These are phyloP conservation scores for Aphanocladium album DNA, from an alignment of 2,329 filamentous ascomycete species.

Conservation along the genomic window DNA sequence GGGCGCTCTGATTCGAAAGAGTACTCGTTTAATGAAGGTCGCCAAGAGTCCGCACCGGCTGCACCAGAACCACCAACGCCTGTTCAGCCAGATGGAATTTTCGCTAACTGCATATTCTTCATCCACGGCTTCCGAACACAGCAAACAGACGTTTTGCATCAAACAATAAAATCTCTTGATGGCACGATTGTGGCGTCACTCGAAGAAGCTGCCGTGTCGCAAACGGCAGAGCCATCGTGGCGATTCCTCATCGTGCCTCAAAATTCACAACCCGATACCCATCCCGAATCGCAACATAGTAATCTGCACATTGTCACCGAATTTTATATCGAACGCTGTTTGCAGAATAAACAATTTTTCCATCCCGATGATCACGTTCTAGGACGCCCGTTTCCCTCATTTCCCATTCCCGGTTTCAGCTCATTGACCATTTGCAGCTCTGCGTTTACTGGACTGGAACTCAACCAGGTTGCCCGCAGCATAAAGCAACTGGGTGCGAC, in stretches of 20 bases:
- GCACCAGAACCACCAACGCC: conserved; percentile 10
- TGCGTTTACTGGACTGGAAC: conserved; percentile 76
- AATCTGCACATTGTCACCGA: conserved; percentile 64
- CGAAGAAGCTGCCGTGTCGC: conserved; percentile 32
- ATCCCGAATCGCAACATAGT: conserved; percentile 34
- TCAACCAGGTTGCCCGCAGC: conserved; percentile 76
- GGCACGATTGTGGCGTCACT: conserved; percentile 40
- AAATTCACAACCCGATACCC: conserved; percentile 39
- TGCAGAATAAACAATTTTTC: conserved; percentile 69
- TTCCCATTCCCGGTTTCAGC: conserved; percentile 65
- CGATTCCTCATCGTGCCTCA: conserved; percentile 54
- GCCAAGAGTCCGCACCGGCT: conserved; percentile 13
- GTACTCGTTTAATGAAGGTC: conserved; percentile 27
- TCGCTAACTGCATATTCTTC: conserved; percentile 53
- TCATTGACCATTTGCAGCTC: conserved; percentile 72
- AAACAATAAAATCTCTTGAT: conserved; percentile 44
- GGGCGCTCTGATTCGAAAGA: conserved; percentile 37
- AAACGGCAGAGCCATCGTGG: conserved; percentile 25
- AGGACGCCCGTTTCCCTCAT: conserved; percentile 68
- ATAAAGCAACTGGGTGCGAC: conserved; percentile 71
- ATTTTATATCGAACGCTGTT: conserved; percentile 87
- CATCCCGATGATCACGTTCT: conserved; percentile 66
- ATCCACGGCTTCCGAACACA: conserved; percentile 54
- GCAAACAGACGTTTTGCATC: conserved; percentile 43
- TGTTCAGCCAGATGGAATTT: conserved; percentile 38